Evolutionary conservation across 176 grass and related monocot genomes (phyloP).

Genomic region (Aegilops sharonensis): DNA sequence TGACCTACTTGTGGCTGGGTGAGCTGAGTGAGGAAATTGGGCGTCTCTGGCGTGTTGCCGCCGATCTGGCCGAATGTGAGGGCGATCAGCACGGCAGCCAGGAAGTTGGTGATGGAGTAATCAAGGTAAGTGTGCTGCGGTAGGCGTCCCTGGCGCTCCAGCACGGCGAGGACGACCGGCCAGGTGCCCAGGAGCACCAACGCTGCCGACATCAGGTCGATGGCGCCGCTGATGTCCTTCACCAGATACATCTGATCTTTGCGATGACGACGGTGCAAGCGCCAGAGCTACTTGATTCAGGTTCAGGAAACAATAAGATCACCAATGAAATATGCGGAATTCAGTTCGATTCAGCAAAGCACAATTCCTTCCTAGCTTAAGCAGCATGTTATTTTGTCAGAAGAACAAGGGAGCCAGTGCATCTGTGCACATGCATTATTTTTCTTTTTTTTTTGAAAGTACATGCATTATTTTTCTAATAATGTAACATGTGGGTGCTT

Average conservation of each 20-base stretch:
- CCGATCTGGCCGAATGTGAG: constrained; percentile 82
- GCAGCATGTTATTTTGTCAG: not conserved
- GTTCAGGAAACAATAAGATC: too few species aligned
- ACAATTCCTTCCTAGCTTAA: not conserved
- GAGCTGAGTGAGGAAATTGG: constrained; percentile 91
- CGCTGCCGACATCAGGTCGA: constrained; percentile 66
- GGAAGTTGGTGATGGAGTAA: constrained; percentile 80
- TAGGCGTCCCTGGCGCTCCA: constrained; percentile 78
- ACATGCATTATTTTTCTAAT: too few species aligned
- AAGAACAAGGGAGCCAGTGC: not conserved
- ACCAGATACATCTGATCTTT: constrained; percentile 59
- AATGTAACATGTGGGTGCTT: too few species aligned
- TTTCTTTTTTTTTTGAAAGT: too few species aligned
- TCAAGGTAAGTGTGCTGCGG: constrained; percentile 93
- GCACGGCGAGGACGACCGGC: constrained; percentile 82
- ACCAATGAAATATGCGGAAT: too few species aligned
- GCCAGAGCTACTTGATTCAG: too few species aligned
- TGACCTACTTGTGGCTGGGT: constrained; percentile 26
- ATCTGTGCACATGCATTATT: not conserved
- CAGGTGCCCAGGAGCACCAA: constrained; percentile 85
- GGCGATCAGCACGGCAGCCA: constrained; percentile 74
- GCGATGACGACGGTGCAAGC: not conserved
- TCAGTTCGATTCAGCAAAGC: too few species aligned
- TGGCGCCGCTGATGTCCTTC: constrained; percentile 69
- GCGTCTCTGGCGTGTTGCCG: constrained; percentile 45